Base-by-base conservation (phyloP, 202 grass and related monocot genomes). In the Saccharum hybrid region DNA sequence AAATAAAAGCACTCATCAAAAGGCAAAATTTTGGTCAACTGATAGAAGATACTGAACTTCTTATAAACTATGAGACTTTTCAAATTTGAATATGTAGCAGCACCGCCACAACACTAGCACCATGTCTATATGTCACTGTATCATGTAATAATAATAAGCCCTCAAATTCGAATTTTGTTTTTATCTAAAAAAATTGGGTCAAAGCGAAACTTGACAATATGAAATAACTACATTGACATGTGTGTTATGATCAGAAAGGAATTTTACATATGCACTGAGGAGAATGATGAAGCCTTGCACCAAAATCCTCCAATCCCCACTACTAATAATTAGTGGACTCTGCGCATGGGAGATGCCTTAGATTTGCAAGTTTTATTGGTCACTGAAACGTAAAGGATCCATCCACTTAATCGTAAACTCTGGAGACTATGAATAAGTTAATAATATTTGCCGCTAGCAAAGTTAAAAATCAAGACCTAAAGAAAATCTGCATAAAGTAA, bases 221-320 rank as follows among this genome's bases (percentile, higher is more conserved):
- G 33, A 31, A 66, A 51, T 12, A 31, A 10, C 9, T 28, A 78
- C 11, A 34, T 75, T 70, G 64, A 18, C 66, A 40, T 2, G 0
- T 63, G 14, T 59, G 7, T 71, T 43, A 30, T 30, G 45, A 71
- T 19, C 15, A 74, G 28, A 72, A 51, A 65, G 28, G 37, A 46
- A 31, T 64, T 86, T 81, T 81, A 45, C 16, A 59, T 78, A 86
- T 92, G 85, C 86, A 40, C 86, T 75, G 43, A 90, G 63, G 49
- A 79, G 68, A 88, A 88, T 82, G 81, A 74, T 86, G 77, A 69
- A 71, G 64, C 45, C 46, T 76, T 88, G 74, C 40, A 87, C 86
- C 81, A 88, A 86, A 86, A 86, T 86, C 66, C 70, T 85, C 31
- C 63, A 85, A 69, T 65, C 52, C 37, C 38, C 69, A 61, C 79